A percentile compares a stretch with the other conserved stretches of the same genome.
Evolutionary conservation across 208 protist species (phyloP).

Genomic region (Vickermania ingenoplastis): DNA sequence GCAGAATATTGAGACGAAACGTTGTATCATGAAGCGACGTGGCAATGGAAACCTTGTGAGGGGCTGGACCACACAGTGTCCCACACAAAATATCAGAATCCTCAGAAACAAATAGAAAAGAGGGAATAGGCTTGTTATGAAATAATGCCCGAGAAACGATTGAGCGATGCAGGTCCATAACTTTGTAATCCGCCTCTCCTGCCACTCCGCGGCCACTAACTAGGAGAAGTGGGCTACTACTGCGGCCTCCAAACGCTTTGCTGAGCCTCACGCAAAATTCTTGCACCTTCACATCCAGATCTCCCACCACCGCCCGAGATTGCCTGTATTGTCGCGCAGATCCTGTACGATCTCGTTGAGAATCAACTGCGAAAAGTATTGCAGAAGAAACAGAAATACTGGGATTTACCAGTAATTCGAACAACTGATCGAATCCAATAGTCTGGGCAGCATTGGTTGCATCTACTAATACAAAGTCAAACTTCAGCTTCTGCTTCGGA

Average conservation of each 20-base stretch:
- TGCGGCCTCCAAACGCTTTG: constrained; percentile 10
- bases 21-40: constrained; percentile 70
- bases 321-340: constrained; percentile 48
- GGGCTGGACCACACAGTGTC: constrained; percentile 64
- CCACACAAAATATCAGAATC: constrained; percentile 83
- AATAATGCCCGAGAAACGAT: constrained; percentile 29
- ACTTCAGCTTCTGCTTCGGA: constrained; percentile 16
- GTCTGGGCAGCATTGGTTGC: constrained; percentile 78
- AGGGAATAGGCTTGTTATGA: constrained; percentile 15
- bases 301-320: constrained; percentile 41
- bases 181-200: constrained; percentile 86
- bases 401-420: constrained; percentile 24
- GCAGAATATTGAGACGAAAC: constrained; percentile 60
- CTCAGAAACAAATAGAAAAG: constrained; percentile 78
- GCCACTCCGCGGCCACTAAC: constrained; percentile 68
- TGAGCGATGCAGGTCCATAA: constrained; percentile 62
- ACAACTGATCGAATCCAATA: constrained; percentile 44
- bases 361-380: constrained; percentile 75
- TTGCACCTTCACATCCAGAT: constrained; percentile 64
- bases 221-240: constrained; percentile 26
- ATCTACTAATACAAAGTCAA: constrained; percentile 80
- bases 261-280: constrained; percentile 30
- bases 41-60: constrained; percentile 60
- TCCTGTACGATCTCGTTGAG: constrained; percentile 52
- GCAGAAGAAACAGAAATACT: constrained; percentile 26